phyloP scores from a whole-genome alignment of 768 basidiomycete species.

The Tubosaeta sp. region DNA sequence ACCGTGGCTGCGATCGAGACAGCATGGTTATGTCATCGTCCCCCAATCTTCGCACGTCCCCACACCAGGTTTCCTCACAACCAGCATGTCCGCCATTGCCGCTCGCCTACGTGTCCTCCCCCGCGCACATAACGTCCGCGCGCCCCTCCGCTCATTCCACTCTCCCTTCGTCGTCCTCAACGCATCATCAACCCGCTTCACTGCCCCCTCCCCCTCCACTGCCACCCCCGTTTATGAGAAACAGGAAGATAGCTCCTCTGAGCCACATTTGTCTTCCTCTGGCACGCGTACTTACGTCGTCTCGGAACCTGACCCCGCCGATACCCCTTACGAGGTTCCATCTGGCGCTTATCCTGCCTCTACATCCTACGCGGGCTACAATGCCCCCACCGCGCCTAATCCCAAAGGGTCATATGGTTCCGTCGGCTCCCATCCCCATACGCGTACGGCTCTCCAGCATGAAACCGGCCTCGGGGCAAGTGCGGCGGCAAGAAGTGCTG shows the following conservation, averaged over 20 bases:
- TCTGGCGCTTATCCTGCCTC: constrained; percentile 61
- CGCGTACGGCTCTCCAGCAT: constrained; percentile 16
- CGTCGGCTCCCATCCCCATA: constrained; percentile 35
- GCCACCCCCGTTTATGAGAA: constrained; percentile 52
- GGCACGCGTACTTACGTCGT: constrained; percentile 68
- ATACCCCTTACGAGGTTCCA: constrained; percentile 64
- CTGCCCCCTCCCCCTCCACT: constrained; percentile 30
- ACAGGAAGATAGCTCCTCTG: constrained; percentile 47
- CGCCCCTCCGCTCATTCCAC: constrained; percentile 52
- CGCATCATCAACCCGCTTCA: constrained; percentile 32
- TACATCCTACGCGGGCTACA: constrained; percentile 42
- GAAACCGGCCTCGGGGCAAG: constrained; percentile 45
- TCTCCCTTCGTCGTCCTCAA: constrained; percentile 58
- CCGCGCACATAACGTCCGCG: background rate
- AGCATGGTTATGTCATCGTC: constrained; percentile 26
- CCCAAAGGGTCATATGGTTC: constrained; percentile 38
- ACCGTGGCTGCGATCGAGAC: background rate
- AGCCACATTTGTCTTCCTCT: constrained; percentile 40
- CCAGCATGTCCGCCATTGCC: constrained; percentile 18
- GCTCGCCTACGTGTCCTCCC: constrained; percentile 3
- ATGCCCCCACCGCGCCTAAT: constrained; percentile 38
- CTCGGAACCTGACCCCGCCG: constrained; percentile 62
- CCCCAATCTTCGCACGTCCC: constrained; percentile 24
- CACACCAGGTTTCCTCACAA: constrained; percentile 13
- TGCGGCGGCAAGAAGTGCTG: constrained; percentile 39